These are phyloP conservation scores for Plasmodium inui DNA, from an alignment of 169 alveolate species.

Conservation along the genomic window DNA sequence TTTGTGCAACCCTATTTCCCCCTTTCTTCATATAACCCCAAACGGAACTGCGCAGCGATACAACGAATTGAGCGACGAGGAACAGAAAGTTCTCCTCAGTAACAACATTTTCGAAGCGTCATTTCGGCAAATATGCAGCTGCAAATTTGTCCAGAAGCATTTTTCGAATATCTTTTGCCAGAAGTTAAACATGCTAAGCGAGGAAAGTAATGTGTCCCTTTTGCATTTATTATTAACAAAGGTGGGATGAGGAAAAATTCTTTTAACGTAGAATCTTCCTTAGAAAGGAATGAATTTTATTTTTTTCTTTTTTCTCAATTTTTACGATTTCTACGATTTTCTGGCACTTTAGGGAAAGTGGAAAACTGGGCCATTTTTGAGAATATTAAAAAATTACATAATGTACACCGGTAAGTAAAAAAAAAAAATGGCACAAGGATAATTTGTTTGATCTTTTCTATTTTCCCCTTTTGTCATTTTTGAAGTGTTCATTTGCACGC, in stretches of 20 bases:
- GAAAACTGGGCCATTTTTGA: conserved; percentile 32
- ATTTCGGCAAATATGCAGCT: conserved; percentile 18
- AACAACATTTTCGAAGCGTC: conserved; percentile 18
- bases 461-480: background rate
- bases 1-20: background rate
- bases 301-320: background rate
- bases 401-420: conserved; percentile 5
- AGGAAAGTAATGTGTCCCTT: conserved; percentile 6
- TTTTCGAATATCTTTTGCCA: conserved; percentile 33
- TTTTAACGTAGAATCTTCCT: background rate
- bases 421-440: background rate
- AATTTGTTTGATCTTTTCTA: background rate
- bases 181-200: conserved; percentile 19
- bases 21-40: background rate
- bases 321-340: background rate
- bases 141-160: conserved; percentile 25
- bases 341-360: conserved; percentile 20
- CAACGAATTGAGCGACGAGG: conserved; percentile 46
- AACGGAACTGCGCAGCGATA: conserved; percentile 22
- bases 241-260: background rate
- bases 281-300: background rate
- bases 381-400: conserved; percentile 26
- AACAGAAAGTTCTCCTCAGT: conserved; percentile 21
- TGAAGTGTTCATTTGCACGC: background rate
- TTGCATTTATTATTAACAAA: conserved; percentile 19